Percentiles rank a stretch among this genome's conserved stretches.
Conservation (phyloP, 257 asterid species). For the Salvia rosmarinus region DNA sequence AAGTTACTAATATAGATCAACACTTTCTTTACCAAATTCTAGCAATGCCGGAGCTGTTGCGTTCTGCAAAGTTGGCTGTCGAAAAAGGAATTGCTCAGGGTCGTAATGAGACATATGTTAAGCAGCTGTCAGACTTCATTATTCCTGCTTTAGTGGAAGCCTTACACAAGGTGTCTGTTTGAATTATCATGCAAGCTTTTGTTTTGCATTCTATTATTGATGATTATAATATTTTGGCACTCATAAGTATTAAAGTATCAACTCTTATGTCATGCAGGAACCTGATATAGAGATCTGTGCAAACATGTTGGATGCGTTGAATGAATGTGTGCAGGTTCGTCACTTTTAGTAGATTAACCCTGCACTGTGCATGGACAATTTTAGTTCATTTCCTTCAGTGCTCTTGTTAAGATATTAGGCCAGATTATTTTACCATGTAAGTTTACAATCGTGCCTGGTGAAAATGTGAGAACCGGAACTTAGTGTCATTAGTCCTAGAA, state of each 20-base stretch:
- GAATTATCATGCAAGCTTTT: not conserved
- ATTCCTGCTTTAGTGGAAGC: slow-evolving; percentile 86
- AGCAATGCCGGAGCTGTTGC: slow-evolving; percentile 97
- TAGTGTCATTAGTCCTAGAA: not conserved
- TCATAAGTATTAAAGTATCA: slow-evolving; percentile 31
- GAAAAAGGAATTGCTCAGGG: slow-evolving; percentile 94
- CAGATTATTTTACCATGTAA: not conserved
- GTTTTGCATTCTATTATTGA: not conserved
- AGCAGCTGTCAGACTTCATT: slow-evolving; percentile 74
- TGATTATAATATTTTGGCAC: slow-evolving; percentile 19
- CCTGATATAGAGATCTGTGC: slow-evolving; percentile 89
- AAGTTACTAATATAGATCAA: slow-evolving; percentile 13
- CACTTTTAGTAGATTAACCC: not conserved
- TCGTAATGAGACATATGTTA: slow-evolving; percentile 76
- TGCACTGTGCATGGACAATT: not conserved
- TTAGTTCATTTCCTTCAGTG: slow-evolving; percentile 5
- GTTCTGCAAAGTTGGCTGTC: slow-evolving; percentile 91
- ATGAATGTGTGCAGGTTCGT: slow-evolving; percentile 80
- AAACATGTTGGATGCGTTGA: slow-evolving; percentile 77
- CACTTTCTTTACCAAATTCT: slow-evolving; percentile 29
- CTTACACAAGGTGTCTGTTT: slow-evolving; percentile 68
- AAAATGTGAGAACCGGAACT: not conserved
- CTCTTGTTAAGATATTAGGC: not conserved
- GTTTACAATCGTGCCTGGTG: not conserved
- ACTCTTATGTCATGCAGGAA: slow-evolving; percentile 55